Percentiles rank a stretch among this genome's conserved stretches.
Evolutionary conservation across 257 asterid genomes (phyloP).

Genomic region (Solanum medicagineum): DNA sequence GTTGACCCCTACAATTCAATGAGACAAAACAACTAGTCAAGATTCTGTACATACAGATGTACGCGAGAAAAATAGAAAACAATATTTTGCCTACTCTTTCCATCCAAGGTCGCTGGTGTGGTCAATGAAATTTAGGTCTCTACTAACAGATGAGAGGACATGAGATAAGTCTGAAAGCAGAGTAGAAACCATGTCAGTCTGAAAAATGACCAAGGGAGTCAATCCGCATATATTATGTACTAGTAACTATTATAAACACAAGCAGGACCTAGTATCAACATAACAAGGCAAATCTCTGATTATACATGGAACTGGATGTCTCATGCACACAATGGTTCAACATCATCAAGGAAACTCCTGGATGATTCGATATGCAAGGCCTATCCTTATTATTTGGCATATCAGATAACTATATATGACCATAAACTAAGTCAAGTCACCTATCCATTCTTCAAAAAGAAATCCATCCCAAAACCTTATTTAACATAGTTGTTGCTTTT

Average conservation of each 20-base stretch:
- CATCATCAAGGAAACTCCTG: neutral
- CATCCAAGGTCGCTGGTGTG: conserved; percentile 96
- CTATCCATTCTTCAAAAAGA: neutral
- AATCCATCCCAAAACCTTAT: neutral
- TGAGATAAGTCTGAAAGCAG: conserved; percentile 80
- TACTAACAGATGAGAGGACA: conserved; percentile 75
- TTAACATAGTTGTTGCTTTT: neutral
- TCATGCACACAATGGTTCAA: neutral
- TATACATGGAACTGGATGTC: neutral
- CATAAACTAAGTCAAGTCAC: neutral
- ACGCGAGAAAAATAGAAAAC: conserved; percentile 1
- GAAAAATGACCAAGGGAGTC: conserved; percentile 3
- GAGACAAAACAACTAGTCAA: neutral
- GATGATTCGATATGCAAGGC: neutral
- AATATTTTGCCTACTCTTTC: conserved; percentile 88
- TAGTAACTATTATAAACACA: neutral
- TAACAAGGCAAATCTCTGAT: neutral
- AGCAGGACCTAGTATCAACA: neutral
- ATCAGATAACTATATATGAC: neutral
- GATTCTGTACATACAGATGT: neutral
- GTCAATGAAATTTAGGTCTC: conserved; percentile 90
- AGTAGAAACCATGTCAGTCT: neutral
- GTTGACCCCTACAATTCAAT: conserved; percentile 54
- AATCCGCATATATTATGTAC: neutral
- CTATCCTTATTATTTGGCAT: neutral